Evolutionary conservation across 768 basidiomycete species (phyloP).

Genomic region (Rhizopogon salebrosus): DNA sequence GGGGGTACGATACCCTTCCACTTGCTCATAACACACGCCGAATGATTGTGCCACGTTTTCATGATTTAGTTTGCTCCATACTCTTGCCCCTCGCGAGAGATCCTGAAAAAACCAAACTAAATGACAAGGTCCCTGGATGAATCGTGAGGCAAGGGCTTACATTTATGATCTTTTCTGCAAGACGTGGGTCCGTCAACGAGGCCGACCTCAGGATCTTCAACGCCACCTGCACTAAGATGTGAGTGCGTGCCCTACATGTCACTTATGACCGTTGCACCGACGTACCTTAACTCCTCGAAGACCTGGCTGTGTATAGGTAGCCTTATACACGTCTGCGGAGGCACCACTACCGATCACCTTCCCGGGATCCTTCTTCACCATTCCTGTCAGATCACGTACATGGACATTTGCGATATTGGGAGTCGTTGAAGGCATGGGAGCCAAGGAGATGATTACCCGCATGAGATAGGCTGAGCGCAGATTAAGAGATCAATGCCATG

Average conservation of each 20-base stretch:
- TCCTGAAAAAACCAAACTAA: constrained; percentile 11
- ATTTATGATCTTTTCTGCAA: background rate
- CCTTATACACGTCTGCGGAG: constrained; percentile 1
- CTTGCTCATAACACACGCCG: constrained; percentile 13
- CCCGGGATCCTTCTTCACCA: background rate
- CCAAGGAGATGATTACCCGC: background rate
- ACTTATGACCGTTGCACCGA: background rate
- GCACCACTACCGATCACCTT: background rate
- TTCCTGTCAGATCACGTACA: background rate
- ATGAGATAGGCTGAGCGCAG: background rate
- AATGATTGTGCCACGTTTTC: constrained; percentile 21
- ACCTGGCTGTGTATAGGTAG: background rate
- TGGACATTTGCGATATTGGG: background rate
- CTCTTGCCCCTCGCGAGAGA: constrained; percentile 22
- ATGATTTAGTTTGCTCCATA: constrained; percentile 20
- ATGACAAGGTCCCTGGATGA: background rate
- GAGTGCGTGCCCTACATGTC: background rate
- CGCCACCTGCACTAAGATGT: background rate
- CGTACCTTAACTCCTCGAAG: background rate
- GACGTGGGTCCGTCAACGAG: background rate
- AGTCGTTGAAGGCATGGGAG: background rate
- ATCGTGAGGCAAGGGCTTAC: background rate
- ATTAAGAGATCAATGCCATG: background rate
- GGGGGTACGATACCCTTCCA: constrained; percentile 12
- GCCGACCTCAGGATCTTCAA: background rate